phyloP scores from a whole-genome alignment of 1,284 basidiomycete genomes.

The Fomitopsis betulina region DNA sequence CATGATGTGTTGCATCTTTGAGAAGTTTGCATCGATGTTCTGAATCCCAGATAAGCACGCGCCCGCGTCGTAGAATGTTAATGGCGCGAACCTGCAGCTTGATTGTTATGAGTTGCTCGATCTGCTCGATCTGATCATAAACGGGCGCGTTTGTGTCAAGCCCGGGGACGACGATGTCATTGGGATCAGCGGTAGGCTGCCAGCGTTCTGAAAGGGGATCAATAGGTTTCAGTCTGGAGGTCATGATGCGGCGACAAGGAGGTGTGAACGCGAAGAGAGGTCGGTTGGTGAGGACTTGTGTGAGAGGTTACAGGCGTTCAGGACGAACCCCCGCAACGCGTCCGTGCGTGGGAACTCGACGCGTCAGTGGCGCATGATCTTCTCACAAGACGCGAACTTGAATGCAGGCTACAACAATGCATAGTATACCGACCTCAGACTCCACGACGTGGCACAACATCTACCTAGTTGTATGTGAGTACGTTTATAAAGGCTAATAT shows the following conservation, averaged over 20 bases:
- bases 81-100: conserved; percentile 60
- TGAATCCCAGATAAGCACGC: conserved; percentile 29
- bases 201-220: conserved; percentile 42
- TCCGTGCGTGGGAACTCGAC: neutral
- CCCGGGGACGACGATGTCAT: conserved; percentile 65
- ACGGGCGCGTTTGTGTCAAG: conserved; percentile 73
- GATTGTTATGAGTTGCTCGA: conserved; percentile 92
- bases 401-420: too few species aligned
- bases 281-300: too few species aligned
- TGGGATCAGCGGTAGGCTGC: conserved; percentile 59
- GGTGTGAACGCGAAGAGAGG: neutral
- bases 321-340: neutral
- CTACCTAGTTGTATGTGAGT: too few species aligned
- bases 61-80: neutral
- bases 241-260: neutral
- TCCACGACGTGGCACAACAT: too few species aligned
- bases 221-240: conserved; percentile 19
- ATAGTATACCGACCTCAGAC: too few species aligned
- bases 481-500: too few species aligned
- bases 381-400: too few species aligned
- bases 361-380: neutral
- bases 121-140: conserved; percentile 87
- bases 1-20: conserved; percentile 84
- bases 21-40: conserved; percentile 93
- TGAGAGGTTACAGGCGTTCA: too few species aligned